Base-by-base conservation (phyloP, 345 rosid species). In the Lepidium sativum region DNA sequence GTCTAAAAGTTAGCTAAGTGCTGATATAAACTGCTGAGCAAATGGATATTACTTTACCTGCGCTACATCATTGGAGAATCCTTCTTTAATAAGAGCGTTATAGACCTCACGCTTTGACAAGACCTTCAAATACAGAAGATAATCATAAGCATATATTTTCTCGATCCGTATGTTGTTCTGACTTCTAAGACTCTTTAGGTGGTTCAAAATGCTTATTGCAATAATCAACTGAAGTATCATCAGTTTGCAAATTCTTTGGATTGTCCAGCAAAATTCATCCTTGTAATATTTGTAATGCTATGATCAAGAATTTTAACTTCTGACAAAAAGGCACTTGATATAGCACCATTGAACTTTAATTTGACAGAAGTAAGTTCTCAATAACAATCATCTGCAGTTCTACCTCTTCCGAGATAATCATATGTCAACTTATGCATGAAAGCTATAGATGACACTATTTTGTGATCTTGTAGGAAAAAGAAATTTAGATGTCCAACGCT, bases 11-110 rank as follows among this genome's bases (percentile, higher is more conserved):
- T 34, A 43, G 34, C 37, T 39, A 42, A 52, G 0, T 12, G 38
- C 4, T 48, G 59, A 17, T 49, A 39, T 13, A 50, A 59, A 8
- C 65, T 27, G 21, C 12, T 14, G 25, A 48, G 10, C 0, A n/a
- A 61, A 32, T 56, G 53, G 18, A 48, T 56, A 32, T 9, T 31
- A 52, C 3, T 1, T 13, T 61, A 74, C 78, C 72, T 75, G 75
- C 38, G 79, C 68, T 0, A 75, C 79, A 53, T 75, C 79, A 25
- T 57, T 70, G 9, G 79, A 75, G 65, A 75, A 75, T 27, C 75
- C 79, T 70, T 75, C 72, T 70, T 58, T 23, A 51, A 65, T 18
- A 70, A 75, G 79, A 59, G 75, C 71, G n/a, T 60, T 57, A 5
- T 16, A 43, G n/a, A 75, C 49, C 53, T 75, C 75, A 1, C 64